Conservation (phyloP, 2,329 filamentous ascomycete species). For the Penicillium sp. region DNA sequence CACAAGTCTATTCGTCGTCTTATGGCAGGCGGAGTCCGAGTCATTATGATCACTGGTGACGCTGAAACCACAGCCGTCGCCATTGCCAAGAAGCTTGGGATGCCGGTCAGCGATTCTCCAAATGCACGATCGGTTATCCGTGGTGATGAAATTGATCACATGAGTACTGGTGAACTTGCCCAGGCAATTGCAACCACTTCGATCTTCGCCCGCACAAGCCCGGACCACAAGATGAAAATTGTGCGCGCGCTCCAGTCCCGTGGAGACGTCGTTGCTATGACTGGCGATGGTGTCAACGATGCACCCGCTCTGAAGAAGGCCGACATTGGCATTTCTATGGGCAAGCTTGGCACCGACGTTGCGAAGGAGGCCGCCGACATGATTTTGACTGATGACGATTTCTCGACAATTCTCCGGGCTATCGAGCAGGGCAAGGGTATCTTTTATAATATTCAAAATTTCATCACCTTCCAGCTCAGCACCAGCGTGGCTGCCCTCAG, state of each 20-base stretch:
- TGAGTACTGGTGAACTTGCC: slow-evolving; percentile 82
- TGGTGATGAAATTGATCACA: slow-evolving; percentile 89
- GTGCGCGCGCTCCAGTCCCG: slow-evolving; percentile 86
- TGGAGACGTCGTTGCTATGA: slow-evolving; percentile 98
- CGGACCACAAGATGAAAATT: slow-evolving; percentile 98
- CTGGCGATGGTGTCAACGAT: slow-evolving; percentile 96
- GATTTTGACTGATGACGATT: slow-evolving; percentile 86
- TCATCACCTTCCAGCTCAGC: slow-evolving; percentile 96
- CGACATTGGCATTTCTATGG: slow-evolving; percentile 98
- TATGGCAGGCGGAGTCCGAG: slow-evolving; percentile 91
- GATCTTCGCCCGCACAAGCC: slow-evolving; percentile 93
- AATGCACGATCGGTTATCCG: slow-evolving; percentile 67
- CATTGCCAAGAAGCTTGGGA: slow-evolving; percentile 92
- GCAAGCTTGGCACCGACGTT: slow-evolving; percentile 89
- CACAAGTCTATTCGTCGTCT: slow-evolving; percentile 84
- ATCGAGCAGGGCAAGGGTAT: slow-evolving; percentile 99
- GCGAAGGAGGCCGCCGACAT: slow-evolving; percentile 93
- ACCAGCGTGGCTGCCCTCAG: slow-evolving; percentile 92
- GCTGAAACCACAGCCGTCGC: slow-evolving; percentile 92
- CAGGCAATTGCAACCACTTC: slow-evolving; percentile 85
- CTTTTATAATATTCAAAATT: slow-evolving; percentile 99
- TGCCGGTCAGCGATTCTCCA: slow-evolving; percentile 69
- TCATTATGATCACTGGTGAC: slow-evolving; percentile 99
- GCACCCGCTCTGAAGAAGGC: slow-evolving; percentile 95
- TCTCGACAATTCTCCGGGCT: slow-evolving; percentile 85